Evolutionary conservation across 371 early-diverging fungal species (phyloP).

Genomic region (Mucor circinelloides): DNA sequence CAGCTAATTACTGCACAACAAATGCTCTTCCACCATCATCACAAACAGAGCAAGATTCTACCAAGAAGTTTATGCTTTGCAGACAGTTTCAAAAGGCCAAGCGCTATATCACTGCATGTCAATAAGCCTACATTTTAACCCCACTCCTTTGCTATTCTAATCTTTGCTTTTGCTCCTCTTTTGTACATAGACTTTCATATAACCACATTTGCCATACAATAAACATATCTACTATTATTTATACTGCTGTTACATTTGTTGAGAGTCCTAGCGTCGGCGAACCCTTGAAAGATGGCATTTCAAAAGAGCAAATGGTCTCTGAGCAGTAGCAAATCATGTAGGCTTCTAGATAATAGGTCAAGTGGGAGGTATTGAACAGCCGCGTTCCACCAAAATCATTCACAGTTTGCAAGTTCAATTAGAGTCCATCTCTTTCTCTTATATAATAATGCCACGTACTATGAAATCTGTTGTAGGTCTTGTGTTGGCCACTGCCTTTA

Average conservation of each 20-base stretch:
- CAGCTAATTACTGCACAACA: background rate
- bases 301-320: background rate
- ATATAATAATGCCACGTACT: slow-evolving; percentile 9
- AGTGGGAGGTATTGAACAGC: background rate
- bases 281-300: background rate
- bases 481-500: background rate
- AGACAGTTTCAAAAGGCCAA: slow-evolving; percentile 10
- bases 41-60: background rate
- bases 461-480: background rate
- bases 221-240: background rate
- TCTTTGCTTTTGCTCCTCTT: background rate
- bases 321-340: background rate
- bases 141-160: background rate
- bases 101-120: slow-evolving; percentile 15
- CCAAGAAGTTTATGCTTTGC: slow-evolving; percentile 4
- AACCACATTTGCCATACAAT: background rate
- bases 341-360: background rate
- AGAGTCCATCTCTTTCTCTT: background rate
- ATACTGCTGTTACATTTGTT: background rate
- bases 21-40: background rate
- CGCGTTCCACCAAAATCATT: background rate
- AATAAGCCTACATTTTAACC: background rate
- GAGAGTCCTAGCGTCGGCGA: background rate
- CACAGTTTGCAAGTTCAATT: background rate
- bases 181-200: slow-evolving; percentile 2